Evolutionary conservation across 768 basidiomycete species (phyloP), one percentile per base, ranked within the genome.

Genomic region (Tremella yokohamensis): DNA sequence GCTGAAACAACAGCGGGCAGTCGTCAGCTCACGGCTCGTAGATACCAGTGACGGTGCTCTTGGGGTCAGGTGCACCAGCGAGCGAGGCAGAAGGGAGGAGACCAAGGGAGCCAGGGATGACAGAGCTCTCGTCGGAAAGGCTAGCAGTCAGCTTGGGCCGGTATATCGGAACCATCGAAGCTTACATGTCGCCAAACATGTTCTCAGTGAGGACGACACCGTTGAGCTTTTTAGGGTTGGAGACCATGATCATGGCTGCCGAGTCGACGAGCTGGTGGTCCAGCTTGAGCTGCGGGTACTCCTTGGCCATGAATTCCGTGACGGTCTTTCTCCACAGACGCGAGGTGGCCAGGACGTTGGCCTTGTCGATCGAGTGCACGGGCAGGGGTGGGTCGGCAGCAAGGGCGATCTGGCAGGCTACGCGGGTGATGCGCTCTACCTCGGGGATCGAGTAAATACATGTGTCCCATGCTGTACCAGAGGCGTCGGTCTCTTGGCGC

Each of bases 71-170:
- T 20, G 90, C 89, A 45, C 90, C 92, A 1, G 93, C 89, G 8
- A 99, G 84, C 13, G 93, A 97, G 26, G 96, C 96, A 12, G 96
- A 98, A 13, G 96, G 94, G 13, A 98, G 81, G 19, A 99, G 83
- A 51, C 96, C 96, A 9, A 99, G 85, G 25, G 96, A 98, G 16
- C 96, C 96, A 16, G 94, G 94, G 68, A 99, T 97, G 65, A 98
- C 90, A 65, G 93, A 97, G 12, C 86, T 84, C 77, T 99, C 91
- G 76, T 98, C 96, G 8, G 94, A 98, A 39, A 99, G 83, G 69
- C 92, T 97, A 70, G 42, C 8, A 4, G 15, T 45, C 22, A 45
- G 22, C 42, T 18, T 45, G n/a, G 18, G 7, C n/a, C 22, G 42
- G 15, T 16, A 45, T 45, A 6, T 4, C 4, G 22, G 8, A 6